Conservation (phyloP, 2,329 filamentous ascomycete genomes). For the Septoria petroselini region DNA sequence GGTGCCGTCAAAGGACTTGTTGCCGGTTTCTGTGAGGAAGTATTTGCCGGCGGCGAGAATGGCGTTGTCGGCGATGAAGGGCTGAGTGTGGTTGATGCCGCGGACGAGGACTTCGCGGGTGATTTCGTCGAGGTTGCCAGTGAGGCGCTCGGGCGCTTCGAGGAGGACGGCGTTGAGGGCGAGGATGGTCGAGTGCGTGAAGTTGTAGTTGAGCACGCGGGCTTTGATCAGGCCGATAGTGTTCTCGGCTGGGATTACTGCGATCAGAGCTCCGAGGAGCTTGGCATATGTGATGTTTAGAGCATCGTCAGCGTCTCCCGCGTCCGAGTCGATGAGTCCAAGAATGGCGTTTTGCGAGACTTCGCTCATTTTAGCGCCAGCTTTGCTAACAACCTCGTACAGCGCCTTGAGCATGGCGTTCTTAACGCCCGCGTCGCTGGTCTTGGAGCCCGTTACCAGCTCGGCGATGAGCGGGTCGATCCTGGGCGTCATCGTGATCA, state of each 20-base stretch:
- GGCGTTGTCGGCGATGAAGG: slow-evolving; percentile 72
- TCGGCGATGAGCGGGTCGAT: slow-evolving; percentile 92
- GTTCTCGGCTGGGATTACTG: slow-evolving; percentile 72
- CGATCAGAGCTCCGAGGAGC: slow-evolving; percentile 83
- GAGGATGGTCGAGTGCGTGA: slow-evolving; percentile 75
- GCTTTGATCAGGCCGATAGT: slow-evolving; percentile 62
- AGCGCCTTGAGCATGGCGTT: slow-evolving; percentile 96
- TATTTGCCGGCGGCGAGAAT: slow-evolving; percentile 91
- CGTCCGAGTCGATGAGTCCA: slow-evolving; percentile 80
- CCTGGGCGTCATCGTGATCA: slow-evolving; percentile 92
- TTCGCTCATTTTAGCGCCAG: slow-evolving; percentile 92
- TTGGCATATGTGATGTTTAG: slow-evolving; percentile 90
- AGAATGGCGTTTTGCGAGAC: slow-evolving; percentile 81
- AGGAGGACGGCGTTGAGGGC: slow-evolving; percentile 84
- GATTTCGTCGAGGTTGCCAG: slow-evolving; percentile 68
- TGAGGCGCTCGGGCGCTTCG: slow-evolving; percentile 70
- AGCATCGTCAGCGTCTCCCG: slow-evolving; percentile 64
- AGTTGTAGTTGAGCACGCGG: slow-evolving; percentile 73
- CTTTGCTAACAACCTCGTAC: slow-evolving; percentile 94
- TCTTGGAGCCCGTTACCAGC: slow-evolving; percentile 93
- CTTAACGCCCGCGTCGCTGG: slow-evolving; percentile 77
- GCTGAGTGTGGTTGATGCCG: slow-evolving; percentile 70
- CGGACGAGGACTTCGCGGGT: slow-evolving; percentile 73
- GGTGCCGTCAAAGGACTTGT: slow-evolving; percentile 69
- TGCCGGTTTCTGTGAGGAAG: slow-evolving; percentile 63